Percentiles rank a stretch among this genome's conserved stretches.
Evolutionary conservation across 2,329 filamentous ascomycete genomes (phyloP).

Genomic region (Torrubiellomyces zombiae): DNA sequence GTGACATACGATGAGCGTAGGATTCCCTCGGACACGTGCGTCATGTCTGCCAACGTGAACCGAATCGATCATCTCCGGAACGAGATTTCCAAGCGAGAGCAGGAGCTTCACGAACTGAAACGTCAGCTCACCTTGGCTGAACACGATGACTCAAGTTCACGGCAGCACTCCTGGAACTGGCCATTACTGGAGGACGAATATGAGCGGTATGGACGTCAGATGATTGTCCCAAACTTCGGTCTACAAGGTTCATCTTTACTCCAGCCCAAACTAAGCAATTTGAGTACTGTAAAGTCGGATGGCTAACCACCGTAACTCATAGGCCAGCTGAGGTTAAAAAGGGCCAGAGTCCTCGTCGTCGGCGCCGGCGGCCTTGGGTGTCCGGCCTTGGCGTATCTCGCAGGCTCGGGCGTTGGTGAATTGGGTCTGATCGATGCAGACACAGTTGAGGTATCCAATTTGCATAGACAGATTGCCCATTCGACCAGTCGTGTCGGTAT

Average conservation of each 20-base stretch:
- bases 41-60: too few relatives aligned
- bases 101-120: conserved; percentile 27
- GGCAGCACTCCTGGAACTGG: conserved; percentile 45
- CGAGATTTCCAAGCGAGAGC: conserved; percentile 31
- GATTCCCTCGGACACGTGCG: too few relatives aligned
- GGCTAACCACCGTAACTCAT: too few relatives aligned
- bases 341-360: conserved; percentile 59
- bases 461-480: conserved; percentile 85
- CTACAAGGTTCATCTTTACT: conserved; percentile 39
- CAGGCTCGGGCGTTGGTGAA: conserved; percentile 71
- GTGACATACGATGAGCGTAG: too few relatives aligned
- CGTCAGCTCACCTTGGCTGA: conserved; percentile 26
- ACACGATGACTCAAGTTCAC: too few relatives aligned
- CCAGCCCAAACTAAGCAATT: not conserved
- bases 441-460: conserved; percentile 71
- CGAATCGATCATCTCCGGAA: conserved; percentile 22
- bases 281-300: too few relatives aligned
- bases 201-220: conserved; percentile 72
- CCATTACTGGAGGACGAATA: conserved; percentile 61
- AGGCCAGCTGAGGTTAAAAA: conserved; percentile 64
- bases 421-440: conserved; percentile 81
- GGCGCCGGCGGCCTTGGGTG: conserved; percentile 84
- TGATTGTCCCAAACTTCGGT: conserved; percentile 73
- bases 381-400: conserved; percentile 82
- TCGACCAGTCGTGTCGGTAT: conserved; percentile 51